Conservation (phyloP, 768 basidiomycete genomes). For the Cyclocybe cylindracea region DNA sequence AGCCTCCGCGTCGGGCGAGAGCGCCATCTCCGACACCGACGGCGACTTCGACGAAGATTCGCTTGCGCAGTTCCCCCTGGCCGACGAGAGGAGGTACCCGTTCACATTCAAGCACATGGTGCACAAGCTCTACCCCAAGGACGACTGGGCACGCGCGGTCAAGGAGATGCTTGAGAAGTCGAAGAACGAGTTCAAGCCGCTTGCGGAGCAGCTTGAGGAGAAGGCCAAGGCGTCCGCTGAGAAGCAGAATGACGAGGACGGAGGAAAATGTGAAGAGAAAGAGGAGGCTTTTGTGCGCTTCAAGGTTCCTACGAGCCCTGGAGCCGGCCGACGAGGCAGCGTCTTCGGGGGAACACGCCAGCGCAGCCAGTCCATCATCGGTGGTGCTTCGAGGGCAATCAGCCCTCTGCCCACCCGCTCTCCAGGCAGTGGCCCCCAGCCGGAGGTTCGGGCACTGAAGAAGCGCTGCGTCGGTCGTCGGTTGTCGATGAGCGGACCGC, state of each 20-base stretch:
- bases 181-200: slow-evolving; percentile 55
- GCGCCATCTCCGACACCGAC: slow-evolving; percentile 5
- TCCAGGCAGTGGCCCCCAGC: not conserved
- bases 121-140: slow-evolving; percentile 62
- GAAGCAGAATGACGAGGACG: slow-evolving; percentile 16
- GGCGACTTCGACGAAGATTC: slow-evolving; percentile 21
- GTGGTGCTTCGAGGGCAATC: slow-evolving; percentile 8
- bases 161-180: slow-evolving; percentile 54
- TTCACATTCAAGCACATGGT: slow-evolving; percentile 73
- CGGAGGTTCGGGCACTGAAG: slow-evolving; percentile 43
- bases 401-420: slow-evolving; percentile 1
- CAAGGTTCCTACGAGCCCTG: slow-evolving; percentile 19
- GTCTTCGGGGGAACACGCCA: slow-evolving; percentile 19
- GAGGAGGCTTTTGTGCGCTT: slow-evolving; percentile 25
- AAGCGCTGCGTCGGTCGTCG: slow-evolving; percentile 56
- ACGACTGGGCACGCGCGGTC: slow-evolving; percentile 60
- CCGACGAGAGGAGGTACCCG: slow-evolving; percentile 39
- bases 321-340: slow-evolving; percentile 17
- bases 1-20: not conserved
- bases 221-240: slow-evolving; percentile 26
- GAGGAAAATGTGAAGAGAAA: slow-evolving; percentile 16
- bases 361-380: slow-evolving; percentile 33
- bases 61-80: slow-evolving; percentile 43
- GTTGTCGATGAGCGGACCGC: slow-evolving; percentile 40
- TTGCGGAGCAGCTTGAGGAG: slow-evolving; percentile 35